Evolutionary conservation across 2,329 filamentous ascomycete genomes (phyloP).

Genomic region (Aspergillus transmontanensis): DNA sequence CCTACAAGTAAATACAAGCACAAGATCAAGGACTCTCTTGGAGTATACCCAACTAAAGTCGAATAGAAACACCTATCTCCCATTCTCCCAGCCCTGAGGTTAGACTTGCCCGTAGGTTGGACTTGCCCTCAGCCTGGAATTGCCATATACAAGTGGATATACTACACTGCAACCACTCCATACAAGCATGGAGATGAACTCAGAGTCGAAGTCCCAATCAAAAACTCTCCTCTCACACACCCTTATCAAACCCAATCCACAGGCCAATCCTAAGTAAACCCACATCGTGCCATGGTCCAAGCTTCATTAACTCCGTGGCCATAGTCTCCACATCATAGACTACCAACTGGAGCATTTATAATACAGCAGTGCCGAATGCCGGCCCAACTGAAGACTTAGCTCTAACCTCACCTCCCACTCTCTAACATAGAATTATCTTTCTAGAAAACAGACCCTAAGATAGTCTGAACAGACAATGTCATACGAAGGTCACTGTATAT

Average conservation of each 20-base stretch:
- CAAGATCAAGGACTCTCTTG: not conserved
- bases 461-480: not conserved
- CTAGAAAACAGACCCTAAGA: too few relatives aligned
- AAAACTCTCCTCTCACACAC: not conserved
- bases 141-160: not conserved
- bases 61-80: not conserved
- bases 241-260: not conserved
- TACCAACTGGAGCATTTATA: not conserved
- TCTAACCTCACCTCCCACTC: not conserved
- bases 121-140: not conserved
- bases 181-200: not conserved
- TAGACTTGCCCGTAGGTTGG: not conserved
- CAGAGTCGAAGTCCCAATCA: not conserved
- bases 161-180: not conserved
- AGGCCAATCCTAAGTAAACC: not conserved
- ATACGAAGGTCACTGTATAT: conserved; percentile 10
- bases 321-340: not conserved
- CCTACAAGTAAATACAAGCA: not conserved
- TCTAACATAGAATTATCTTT: not conserved
- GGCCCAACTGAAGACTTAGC: not conserved
- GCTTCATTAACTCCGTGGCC: not conserved
- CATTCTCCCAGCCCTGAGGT: not conserved
- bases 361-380: not conserved
- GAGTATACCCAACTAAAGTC: not conserved
- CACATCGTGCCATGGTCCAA: not conserved